Conservation (phyloP, 225 moss, liverwort and hornwort species). For the Straminergon stramineum region DNA sequence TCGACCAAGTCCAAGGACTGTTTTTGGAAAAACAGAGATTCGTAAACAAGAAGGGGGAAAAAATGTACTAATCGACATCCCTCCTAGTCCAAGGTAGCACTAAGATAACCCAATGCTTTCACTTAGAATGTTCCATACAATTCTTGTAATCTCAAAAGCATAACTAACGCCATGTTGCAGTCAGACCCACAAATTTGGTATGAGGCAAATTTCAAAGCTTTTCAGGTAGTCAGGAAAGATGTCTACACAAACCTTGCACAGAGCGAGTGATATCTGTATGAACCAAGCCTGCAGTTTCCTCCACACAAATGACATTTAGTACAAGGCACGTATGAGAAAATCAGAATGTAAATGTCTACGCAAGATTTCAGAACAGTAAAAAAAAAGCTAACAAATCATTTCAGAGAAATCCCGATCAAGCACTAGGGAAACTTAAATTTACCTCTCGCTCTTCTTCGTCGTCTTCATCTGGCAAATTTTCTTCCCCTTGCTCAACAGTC, state of each 20-base stretch:
- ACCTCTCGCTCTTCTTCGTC: constrained; percentile 94
- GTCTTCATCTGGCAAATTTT: constrained; percentile 75
- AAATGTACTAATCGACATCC: not conserved
- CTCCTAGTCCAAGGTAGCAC: not conserved
- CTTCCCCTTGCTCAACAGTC: constrained; percentile 70
- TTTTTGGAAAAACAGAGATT: not conserved
- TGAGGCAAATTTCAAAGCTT: not conserved
- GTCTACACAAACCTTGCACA: constrained; percentile 69
- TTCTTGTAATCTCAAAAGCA: not conserved
- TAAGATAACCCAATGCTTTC: not conserved
- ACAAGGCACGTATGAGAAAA: not conserved
- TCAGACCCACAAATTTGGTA: not conserved
- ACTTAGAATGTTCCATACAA: not conserved
- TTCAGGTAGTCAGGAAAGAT: not conserved
- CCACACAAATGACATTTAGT: not conserved
- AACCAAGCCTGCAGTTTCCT: constrained; percentile 66
- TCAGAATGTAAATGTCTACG: not conserved
- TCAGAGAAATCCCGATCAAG: not conserved
- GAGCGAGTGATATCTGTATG: constrained; percentile 62
- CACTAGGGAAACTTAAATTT: not conserved
- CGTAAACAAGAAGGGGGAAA: not conserved
- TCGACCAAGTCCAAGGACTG: constrained; percentile 89
- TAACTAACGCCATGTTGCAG: not conserved
- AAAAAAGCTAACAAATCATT: not conserved
- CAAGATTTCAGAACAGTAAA: not conserved